Base-by-base conservation (phyloP, 305 asterid species). In the Solanum hybrid region DNA sequence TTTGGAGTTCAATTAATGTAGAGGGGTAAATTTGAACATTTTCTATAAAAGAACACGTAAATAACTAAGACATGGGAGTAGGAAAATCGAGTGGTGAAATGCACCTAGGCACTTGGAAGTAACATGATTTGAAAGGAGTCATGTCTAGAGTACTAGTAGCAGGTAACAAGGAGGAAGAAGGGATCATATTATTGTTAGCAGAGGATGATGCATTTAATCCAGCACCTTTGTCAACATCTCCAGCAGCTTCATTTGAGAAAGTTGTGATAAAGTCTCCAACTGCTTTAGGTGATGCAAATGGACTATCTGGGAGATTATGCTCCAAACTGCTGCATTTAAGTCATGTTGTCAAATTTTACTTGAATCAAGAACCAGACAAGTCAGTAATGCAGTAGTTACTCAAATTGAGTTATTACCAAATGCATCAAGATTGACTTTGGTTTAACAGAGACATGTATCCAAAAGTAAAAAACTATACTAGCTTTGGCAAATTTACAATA, bases 231-330 rank as follows among this genome's bases (percentile, higher is more conserved):
- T 91, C 94, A 10, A 75, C 88, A 89, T 90, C 94, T 26, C 88
- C 85, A 6, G 33, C 34, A 82, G 87, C 39, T 76, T 88, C 86
- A 76, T 73, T 86, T 15, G 94, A 88, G 82, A 93, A 95, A 86
- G 92, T 90, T 1, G 94, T 91, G 68, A 27, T 12, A 20, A 79
- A 86, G 72, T 91, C 93, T 32, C 93, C 93, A 45, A 51, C 76
- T 27, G 95, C 95, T 89, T 94, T 94, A 0, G 96, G 96, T 6
- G 97, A 94, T 2, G 96, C 96, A 51, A 95, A 95, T 38, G 97
- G 98, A 39, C 96, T 95, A 41, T 95, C 97, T 0, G 97, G 98
- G 68, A 95, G 96, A 93, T 93, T 93, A 93, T 95, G 98, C 90
- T 95, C 98, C 93, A 92, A 91, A 89, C 96, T 95, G 85, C 89